These are phyloP conservation scores for Aspergillus avenaceus DNA, from an alignment of 495 filamentous ascomycete genomes.

Conservation along the genomic window DNA sequence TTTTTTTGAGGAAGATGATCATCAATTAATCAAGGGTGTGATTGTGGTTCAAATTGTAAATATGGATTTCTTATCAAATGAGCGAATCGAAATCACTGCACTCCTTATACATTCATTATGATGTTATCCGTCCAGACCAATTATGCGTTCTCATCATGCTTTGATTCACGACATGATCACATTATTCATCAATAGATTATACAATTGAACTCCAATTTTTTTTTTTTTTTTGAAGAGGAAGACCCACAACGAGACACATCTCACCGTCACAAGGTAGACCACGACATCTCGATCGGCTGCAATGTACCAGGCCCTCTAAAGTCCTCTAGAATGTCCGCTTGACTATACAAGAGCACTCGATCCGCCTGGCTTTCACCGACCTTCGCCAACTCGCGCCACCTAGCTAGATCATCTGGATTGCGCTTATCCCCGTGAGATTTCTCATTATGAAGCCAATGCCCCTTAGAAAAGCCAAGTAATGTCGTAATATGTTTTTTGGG, in stretches of 20 bases:
- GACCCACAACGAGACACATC: no score
- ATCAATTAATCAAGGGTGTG: no score
- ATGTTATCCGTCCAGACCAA: no score
- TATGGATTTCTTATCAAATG: no score
- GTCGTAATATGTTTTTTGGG: conserved; percentile 25
- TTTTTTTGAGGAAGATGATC: neutral
- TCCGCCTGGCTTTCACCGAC: conserved; percentile 32
- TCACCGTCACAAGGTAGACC: conserved; percentile 32
- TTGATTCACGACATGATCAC: no score
- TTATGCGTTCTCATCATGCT: no score
- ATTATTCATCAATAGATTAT: no score
- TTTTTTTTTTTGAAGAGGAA: no score
- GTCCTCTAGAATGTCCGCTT: conserved; percentile 34
- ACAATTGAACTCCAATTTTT: no score
- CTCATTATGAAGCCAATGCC: conserved; percentile 33
- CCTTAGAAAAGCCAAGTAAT: conserved; percentile 34
- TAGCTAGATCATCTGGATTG: conserved; percentile 24
- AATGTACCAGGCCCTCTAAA: conserved; percentile 31
- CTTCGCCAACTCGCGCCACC: conserved; percentile 31
- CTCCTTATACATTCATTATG: no score
- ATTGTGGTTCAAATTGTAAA: no score
- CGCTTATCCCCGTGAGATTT: conserved; percentile 37
- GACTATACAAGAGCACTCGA: conserved; percentile 33
- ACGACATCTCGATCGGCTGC: conserved; percentile 27
- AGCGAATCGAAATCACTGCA: no score